Evolutionary conservation across 75 land plant species (phyloP).

Genomic region (Chamaecyparis obtusa): DNA sequence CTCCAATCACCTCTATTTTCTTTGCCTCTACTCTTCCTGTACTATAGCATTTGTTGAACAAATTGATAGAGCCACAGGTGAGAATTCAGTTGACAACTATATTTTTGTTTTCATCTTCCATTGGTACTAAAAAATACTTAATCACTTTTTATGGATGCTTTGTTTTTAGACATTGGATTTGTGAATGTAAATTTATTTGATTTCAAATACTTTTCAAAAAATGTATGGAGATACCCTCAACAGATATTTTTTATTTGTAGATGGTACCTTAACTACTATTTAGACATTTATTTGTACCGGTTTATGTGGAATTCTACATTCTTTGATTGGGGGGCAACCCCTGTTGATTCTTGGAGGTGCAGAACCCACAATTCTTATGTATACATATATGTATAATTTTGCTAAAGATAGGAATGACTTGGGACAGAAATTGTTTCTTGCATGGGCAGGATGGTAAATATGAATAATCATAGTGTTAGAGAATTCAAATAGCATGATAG

Average conservation of each 20-base stretch:
- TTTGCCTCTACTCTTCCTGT: slow-evolving; percentile 98
- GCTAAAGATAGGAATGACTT: too few relatives aligned
- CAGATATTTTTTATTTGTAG: slow-evolving; percentile 21
- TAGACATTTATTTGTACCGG: slow-evolving; percentile 69
- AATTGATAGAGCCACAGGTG: slow-evolving; percentile 78
- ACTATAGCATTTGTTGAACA: slow-evolving; percentile 94
- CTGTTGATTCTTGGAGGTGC: slow-evolving; percentile 72
- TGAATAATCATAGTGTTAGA: not conserved
- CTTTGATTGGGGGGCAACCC: slow-evolving; percentile 79
- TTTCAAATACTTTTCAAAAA: not conserved
- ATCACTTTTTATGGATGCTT: not conserved
- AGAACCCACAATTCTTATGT: too few relatives aligned
- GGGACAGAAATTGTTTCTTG: too few relatives aligned
- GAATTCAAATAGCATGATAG: not conserved
- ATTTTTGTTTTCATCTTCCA: too few relatives aligned
- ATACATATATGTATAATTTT: slow-evolving; percentile 11
- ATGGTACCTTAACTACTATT: slow-evolving; percentile 65
- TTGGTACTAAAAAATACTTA: not conserved
- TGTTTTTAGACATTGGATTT: not conserved
- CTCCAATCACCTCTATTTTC: slow-evolving; percentile 87
- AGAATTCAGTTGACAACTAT: too few relatives aligned
- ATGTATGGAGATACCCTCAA: not conserved
- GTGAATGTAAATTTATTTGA: not conserved
- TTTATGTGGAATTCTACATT: slow-evolving; percentile 71
- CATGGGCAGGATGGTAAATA: too few relatives aligned